A percentile compares a stretch with the other conserved stretches of the same genome.
phyloP scores from a whole-genome alignment of 345 rosid genomes.

The Xanthoceras sorbifolium region DNA sequence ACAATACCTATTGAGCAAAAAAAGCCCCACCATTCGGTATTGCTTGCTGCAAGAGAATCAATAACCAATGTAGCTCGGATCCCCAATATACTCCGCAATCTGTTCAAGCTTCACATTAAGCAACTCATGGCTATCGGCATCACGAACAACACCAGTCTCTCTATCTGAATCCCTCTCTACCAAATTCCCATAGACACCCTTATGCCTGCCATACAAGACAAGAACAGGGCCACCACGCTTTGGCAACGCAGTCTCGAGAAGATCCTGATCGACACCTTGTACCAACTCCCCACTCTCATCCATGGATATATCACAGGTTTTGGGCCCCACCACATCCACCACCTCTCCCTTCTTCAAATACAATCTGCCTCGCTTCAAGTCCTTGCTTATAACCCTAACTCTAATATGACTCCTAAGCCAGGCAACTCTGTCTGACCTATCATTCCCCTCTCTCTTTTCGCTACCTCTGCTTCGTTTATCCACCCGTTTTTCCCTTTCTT shows the following conservation, averaged over 20 bases:
- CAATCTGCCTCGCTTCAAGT: constrained; percentile 63
- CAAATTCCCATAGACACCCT: constrained; percentile 71
- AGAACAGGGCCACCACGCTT: constrained; percentile 68
- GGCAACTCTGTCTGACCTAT: constrained; percentile 25
- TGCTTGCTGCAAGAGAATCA: constrained; percentile 26
- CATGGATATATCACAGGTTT: constrained; percentile 63
- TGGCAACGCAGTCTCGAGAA: constrained; percentile 88
- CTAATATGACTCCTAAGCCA: constrained; percentile 83
- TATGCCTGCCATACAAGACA: constrained; percentile 65
- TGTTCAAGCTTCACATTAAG: constrained; percentile 73
- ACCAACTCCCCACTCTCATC: constrained; percentile 74
- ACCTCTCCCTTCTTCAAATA: constrained; percentile 82
- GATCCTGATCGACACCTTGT: constrained; percentile 72
- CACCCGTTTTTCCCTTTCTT: not conserved
- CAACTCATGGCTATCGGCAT: constrained; percentile 62
- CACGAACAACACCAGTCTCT: constrained; percentile 67
- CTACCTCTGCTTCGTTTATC: constrained; percentile 31
- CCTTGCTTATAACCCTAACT: constrained; percentile 73
- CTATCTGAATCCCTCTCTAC: constrained; percentile 68
- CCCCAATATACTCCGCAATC: constrained; percentile 80
- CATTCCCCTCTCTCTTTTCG: constrained; percentile 27
- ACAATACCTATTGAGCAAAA: not conserved
- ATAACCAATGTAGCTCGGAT: constrained; percentile 55
- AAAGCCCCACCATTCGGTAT: not conserved
- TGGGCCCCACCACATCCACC: constrained; percentile 83